Percentiles rank a stretch among this genome's conserved stretches.
These are phyloP conservation scores for Eremochloa ophiuroides DNA, from an alignment of 176 grass and related monocot species.

Conservation along the genomic window DNA sequence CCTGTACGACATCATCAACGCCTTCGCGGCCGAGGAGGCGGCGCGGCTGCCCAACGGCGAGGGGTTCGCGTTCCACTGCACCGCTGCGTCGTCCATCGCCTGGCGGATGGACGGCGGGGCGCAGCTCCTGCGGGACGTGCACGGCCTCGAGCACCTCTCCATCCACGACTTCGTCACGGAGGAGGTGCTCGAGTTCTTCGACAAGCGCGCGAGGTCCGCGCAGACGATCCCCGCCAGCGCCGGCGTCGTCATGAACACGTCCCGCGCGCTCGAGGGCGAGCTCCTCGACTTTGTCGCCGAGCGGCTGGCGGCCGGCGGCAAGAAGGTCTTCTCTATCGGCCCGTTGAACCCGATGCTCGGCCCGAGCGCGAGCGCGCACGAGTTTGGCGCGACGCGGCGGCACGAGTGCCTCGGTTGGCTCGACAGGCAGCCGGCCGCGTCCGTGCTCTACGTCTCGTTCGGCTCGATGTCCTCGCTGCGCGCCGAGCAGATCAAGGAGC, in stretches of 20 bases:
- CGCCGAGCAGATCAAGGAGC: conserved; percentile 37
- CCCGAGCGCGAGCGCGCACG: background rate
- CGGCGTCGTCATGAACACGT: background rate
- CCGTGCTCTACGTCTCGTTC: conserved; percentile 63
- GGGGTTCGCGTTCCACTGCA: background rate
- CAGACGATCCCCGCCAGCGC: background rate
- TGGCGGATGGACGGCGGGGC: background rate
- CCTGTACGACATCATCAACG: conserved; percentile 38
- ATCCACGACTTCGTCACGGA: background rate
- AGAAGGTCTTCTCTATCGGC: conserved; percentile 48
- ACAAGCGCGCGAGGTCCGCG: background rate
- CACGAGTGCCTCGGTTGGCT: conserved; percentile 59
- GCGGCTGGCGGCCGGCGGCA: background rate
- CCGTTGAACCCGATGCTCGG: conserved; percentile 17
- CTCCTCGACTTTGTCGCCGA: background rate
- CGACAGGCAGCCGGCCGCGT: conserved; percentile 40
- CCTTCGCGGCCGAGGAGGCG: conserved; percentile 29
- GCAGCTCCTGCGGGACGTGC: background rate
- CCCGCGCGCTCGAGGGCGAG: background rate
- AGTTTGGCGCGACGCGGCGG: background rate
- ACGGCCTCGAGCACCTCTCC: background rate
- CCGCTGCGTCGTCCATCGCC: background rate
- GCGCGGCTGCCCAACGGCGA: conserved; percentile 20
- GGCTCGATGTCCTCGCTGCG: conserved; percentile 36
- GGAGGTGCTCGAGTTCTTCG: background rate